Evolutionary conservation across 108 stramenopile genomes (phyloP), one percentile per base, ranked within the genome.

Genomic region (Skeletonema grethae): DNA sequence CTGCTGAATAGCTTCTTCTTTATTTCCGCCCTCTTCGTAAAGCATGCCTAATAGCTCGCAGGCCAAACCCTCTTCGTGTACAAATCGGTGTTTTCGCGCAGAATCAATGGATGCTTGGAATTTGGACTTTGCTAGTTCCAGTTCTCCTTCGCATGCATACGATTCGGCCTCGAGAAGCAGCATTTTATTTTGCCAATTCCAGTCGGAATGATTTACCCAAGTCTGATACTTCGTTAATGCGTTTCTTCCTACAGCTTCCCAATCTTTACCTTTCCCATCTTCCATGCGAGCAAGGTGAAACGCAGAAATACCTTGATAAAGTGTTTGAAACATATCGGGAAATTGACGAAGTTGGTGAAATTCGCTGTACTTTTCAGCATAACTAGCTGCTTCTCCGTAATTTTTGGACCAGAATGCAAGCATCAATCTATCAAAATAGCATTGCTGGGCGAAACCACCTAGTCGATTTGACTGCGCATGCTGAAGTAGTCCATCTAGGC

Each of bases 151-250:
- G 41, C 41, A 58, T 3, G 12, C 12, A 28, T 58, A 12, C n/a
- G 12, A 32, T 31, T 58, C 57, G 28, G 57, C 57, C 10, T 28
- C 57, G 22, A 58, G 57, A 28, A 58, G 32, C 28, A 58, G 57
- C 29, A 31, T 15, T 11, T 58, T 58, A 43, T 70, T 70, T 39
- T 61, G 41, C 24, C 57, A 45, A 35, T 70, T 70, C 70, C 70
- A 70, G 3, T 31, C 41, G 2, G 45, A 48, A 7, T 22, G 30
- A 2, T 41, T 22, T 2, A 18, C 41, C 64, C 38, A 65, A 22
- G 22, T 22, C 22, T 45, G 18, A 15, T 28, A 41, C 3, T 16
- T 46, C 1, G 34, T 11, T 28, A 65, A 65, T 13, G 28, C 16
- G 2, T 7, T 48, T 5, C 22, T 31, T 0, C 64, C 31, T 18